phyloP scores from a whole-genome alignment of 176 grass and related monocot genomes.

The Elaeis guineensis region DNA sequence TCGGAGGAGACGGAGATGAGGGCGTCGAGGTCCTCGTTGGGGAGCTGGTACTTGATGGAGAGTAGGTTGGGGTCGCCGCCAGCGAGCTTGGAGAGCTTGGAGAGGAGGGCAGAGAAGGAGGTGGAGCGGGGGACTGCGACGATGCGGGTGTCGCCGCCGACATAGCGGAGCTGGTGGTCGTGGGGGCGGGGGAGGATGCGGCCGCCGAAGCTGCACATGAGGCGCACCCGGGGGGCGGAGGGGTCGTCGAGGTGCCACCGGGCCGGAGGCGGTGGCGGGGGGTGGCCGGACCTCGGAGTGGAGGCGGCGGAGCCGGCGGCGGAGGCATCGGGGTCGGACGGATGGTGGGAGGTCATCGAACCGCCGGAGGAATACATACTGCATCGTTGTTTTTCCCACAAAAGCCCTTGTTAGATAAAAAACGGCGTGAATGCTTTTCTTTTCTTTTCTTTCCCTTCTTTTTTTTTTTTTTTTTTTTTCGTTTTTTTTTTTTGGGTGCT shows the following conservation, averaged over 20 bases:
- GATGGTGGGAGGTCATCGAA: too few species aligned
- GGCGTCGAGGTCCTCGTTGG: slow-evolving; percentile 72
- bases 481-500: too few species aligned
- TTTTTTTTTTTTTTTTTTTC: too few species aligned
- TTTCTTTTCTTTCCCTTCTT: too few species aligned
- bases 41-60: slow-evolving; percentile 63
- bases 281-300: neutral
- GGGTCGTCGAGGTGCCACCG: slow-evolving; percentile 9
- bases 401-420: too few species aligned
- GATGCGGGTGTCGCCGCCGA: slow-evolving; percentile 87
- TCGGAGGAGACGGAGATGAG: slow-evolving; percentile 77
- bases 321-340: too few species aligned
- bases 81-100: slow-evolving; percentile 36
- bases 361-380: too few species aligned
- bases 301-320: neutral
- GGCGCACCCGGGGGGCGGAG: slow-evolving; percentile 25
- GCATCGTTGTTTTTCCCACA: too few species aligned
- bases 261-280: neutral
- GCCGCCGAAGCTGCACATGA: slow-evolving; percentile 93
- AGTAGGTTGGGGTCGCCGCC: slow-evolving; percentile 26
- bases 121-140: slow-evolving; percentile 55
- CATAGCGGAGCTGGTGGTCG: slow-evolving; percentile 70
- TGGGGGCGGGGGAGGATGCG: slow-evolving; percentile 72
- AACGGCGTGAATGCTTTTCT: too few species aligned
- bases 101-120: slow-evolving; percentile 41